phyloP scores from a whole-genome alignment of 2,329 filamentous ascomycete genomes.

The Exutisphaerella laricina region DNA sequence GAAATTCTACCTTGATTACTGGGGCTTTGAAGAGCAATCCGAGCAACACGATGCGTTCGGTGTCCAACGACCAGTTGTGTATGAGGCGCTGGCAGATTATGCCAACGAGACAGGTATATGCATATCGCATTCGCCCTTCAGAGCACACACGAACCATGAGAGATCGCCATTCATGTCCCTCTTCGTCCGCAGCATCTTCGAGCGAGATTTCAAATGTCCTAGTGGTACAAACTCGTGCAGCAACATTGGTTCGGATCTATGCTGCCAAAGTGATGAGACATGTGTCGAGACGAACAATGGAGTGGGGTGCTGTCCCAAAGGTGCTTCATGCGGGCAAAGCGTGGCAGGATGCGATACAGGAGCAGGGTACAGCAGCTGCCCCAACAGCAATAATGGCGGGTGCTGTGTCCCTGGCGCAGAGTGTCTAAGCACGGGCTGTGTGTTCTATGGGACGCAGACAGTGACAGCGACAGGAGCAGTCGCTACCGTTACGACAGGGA shows the following conservation, averaged over 20 bases:
- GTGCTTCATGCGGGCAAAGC: constrained; percentile 56
- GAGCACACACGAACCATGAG: constrained; percentile 43
- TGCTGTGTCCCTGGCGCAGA: constrained; percentile 69
- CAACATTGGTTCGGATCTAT: constrained; percentile 63
- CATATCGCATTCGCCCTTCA: constrained; percentile 41
- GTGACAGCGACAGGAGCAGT: constrained; percentile 25
- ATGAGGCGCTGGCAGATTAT: constrained; percentile 4
- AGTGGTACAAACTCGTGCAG: constrained; percentile 60
- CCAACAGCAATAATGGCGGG: constrained; percentile 61
- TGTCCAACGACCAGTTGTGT: constrained; percentile 5
- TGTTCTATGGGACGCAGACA: constrained; percentile 36
- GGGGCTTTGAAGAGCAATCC: constrained; percentile 39
- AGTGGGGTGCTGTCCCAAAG: constrained; percentile 69
- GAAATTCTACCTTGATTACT: constrained; percentile 68
- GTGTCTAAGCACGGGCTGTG: constrained; percentile 66
- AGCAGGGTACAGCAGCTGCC: constrained; percentile 59
- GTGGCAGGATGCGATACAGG: constrained; percentile 56
- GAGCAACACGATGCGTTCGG: not conserved
- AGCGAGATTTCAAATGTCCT: constrained; percentile 62
- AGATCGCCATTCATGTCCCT: constrained; percentile 13
- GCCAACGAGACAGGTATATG: constrained; percentile 7
- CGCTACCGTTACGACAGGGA: constrained; percentile 22
- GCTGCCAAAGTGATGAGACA: constrained; percentile 60
- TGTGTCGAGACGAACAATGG: constrained; percentile 59
- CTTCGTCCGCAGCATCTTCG: constrained; percentile 35